Conservation (phyloP, 1,284 basidiomycete species). For the Pseudozyma sp. region DNA sequence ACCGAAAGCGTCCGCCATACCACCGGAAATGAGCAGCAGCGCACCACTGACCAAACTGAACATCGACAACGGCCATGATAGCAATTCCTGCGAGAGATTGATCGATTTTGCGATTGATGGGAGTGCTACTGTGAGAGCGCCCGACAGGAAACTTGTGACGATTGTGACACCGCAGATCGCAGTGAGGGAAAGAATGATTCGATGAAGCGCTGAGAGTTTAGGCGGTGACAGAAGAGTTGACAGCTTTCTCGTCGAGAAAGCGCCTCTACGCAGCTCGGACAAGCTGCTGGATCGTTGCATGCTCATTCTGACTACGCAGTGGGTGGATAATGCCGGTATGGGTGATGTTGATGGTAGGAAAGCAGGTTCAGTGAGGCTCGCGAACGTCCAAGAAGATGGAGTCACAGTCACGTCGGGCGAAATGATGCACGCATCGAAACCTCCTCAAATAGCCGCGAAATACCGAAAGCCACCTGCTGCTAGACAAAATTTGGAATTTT, state of each 20-base stretch:
- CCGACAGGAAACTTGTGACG: constrained; percentile 69
- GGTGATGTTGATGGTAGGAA: background rate
- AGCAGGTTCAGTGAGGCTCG: no score
- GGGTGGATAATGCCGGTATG: background rate
- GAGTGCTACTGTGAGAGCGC: constrained; percentile 74
- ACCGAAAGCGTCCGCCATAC: constrained; percentile 71
- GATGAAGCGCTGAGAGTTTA: constrained; percentile 18
- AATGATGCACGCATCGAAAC: background rate
- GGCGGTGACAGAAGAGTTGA: constrained; percentile 29
- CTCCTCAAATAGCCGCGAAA: background rate
- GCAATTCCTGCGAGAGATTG: constrained; percentile 42
- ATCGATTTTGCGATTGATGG: constrained; percentile 73
- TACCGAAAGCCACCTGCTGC: background rate
- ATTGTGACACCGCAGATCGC: constrained; percentile 55
- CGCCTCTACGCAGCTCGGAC: constrained; percentile 30
- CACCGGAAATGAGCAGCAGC: constrained; percentile 70
- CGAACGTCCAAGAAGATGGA: no score
- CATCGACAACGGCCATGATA: constrained; percentile 78
- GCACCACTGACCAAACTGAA: constrained; percentile 76
- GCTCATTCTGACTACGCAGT: constrained; percentile 11
- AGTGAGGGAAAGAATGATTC: constrained; percentile 44
- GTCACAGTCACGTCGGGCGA: background rate
- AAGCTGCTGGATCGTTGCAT: constrained; percentile 19
- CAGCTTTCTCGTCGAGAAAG: constrained; percentile 27
- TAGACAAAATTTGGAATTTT: background rate